Base-by-base conservation (phyloP, 2,329 filamentous ascomycete genomes). In the Trichoderma simmonsii region DNA sequence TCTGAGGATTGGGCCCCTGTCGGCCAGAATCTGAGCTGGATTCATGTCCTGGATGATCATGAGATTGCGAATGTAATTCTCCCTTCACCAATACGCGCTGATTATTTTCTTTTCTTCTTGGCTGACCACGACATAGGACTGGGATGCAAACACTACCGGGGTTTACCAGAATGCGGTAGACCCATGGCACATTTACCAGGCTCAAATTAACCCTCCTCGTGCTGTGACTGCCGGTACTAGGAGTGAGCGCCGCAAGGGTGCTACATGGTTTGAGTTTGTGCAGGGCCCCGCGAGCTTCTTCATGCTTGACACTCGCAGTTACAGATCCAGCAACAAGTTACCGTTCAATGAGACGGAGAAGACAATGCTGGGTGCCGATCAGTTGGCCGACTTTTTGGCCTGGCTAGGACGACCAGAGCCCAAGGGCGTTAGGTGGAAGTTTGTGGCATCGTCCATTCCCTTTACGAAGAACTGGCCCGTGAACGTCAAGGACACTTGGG, bases 381-480 rank as follows among this genome's bases (percentile, higher is more conserved):
- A 99, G 80, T 88, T 97, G 0, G 85, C 87, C 6, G 94, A 97
- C 75, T 87, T 99, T 2, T 84, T 98, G 6, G 85, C 86, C 4
- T 99, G 92, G 87, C 86, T 99, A 24, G 84, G 85, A 12, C 89
- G 88, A 1, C 90, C 92, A 0, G 92, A 94, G 74, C 91, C 93
- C 0, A 84, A 85, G 34, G 93, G 94, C 1, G 91, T 98, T 0
- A 91, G 91, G 77, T 99, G 96, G 95, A 98, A 98, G 83, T 90
- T 99, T 77, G 85, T 99, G 65, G 91, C 95, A 21, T 95, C 93
- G 51, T 95, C 93, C 21, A 92, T 98, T 6, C 96, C 96, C 0
- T 97, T 99, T 80, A 98, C 96, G 7, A 97, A 97, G 83, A 99
- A 99, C 81, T 99, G 96, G 95, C 92, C 90, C 28, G 89, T 97